Evolutionary conservation across 1,139 yeast species (phyloP).

Genomic region (Hemisphaericaspora xylanilytica): DNA sequence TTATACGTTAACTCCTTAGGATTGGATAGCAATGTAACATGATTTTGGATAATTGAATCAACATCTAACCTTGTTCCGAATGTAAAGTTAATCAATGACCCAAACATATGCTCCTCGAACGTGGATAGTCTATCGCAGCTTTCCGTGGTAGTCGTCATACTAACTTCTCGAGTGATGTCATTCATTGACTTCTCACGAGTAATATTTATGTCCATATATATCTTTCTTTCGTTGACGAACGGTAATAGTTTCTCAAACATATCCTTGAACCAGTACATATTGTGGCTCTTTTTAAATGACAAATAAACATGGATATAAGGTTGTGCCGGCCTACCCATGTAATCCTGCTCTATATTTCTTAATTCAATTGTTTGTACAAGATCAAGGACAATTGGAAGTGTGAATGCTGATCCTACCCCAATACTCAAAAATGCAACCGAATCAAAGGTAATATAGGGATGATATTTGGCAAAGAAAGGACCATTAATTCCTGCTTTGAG

Average conservation of each 20-base stretch:
- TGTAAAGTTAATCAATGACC: conserved; percentile 1
- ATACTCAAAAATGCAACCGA: conserved; percentile 40
- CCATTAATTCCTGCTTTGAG: conserved; percentile 41
- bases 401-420: conserved; percentile 48
- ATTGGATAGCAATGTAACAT: neutral
- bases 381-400: conserved; percentile 45
- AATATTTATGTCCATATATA: conserved; percentile 20
- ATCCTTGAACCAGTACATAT: conserved; percentile 38
- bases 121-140: no score
- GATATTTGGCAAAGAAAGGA: conserved; percentile 44
- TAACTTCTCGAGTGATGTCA: no score
- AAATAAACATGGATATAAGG: conserved; percentile 33
- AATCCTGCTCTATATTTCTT: conserved; percentile 30
- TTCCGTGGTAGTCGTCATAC: no score
- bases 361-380: conserved; percentile 25
- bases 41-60: conserved; percentile 1
- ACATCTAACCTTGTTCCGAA: neutral
- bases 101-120: no score
- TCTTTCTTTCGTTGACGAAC: conserved; percentile 23
- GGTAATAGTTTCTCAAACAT: conserved; percentile 27
- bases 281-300: conserved; percentile 27
- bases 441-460: conserved; percentile 43
- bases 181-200: conserved; percentile 11
- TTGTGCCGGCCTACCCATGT: conserved; percentile 29
- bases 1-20: conserved; percentile 15